phyloP scores from a whole-genome alignment of 2,329 filamentous ascomycete species.

The Epichloe sp. region DNA sequence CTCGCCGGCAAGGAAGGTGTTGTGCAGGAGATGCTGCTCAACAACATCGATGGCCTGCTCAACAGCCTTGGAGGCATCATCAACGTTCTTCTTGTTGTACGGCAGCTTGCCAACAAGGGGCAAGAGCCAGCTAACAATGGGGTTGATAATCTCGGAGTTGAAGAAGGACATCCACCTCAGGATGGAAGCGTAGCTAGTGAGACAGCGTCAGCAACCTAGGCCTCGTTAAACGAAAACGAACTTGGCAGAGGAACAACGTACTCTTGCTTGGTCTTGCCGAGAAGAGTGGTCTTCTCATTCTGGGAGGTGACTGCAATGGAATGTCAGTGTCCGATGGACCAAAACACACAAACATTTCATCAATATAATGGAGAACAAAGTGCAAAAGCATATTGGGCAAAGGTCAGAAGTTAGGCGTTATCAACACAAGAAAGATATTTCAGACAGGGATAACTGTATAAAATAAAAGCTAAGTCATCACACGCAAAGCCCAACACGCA shows the following conservation, averaged over 20 bases:
- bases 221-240: not conserved
- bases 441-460: conserved; percentile 99
- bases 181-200: conserved; percentile 71
- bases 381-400: conserved; percentile 12
- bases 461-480: conserved; percentile 64
- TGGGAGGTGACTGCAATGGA: conserved; percentile 72
- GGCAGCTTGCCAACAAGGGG: conserved; percentile 68
- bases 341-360: not conserved
- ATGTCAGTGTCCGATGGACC: conserved; percentile 17
- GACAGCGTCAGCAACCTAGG: conserved; percentile 12
- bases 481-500: conserved; percentile 9
- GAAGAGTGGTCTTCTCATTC: conserved; percentile 98
- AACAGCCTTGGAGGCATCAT: conserved; percentile 60
- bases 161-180: conserved; percentile 96
- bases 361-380: not conserved
- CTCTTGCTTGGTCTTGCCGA: conserved; percentile 99
- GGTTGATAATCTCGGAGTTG: conserved; percentile 72
- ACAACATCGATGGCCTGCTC: conserved; percentile 57
- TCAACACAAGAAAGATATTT: conserved; percentile 68
- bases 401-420: conserved; percentile 73
- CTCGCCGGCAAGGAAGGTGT: conserved; percentile 97
- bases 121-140: conserved; percentile 68
- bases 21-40: conserved; percentile 77
- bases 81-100: conserved; percentile 98
- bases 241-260: conserved; percentile 29